These are phyloP conservation scores for Carpinus viminea DNA, from an alignment of 306 rosid genomes.

Conservation along the genomic window DNA sequence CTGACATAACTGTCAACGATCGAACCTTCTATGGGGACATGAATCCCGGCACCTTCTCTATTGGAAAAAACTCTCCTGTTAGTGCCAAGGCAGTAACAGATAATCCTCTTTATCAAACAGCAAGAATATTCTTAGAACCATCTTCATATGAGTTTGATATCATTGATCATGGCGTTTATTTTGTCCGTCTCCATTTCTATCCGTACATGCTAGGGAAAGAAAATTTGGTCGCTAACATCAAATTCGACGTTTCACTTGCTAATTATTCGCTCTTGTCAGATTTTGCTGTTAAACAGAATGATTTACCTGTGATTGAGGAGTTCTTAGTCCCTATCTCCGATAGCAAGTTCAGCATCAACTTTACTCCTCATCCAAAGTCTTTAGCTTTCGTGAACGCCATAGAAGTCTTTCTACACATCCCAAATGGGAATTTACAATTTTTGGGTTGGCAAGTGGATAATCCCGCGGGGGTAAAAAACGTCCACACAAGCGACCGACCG, in stretches of 20 bases:
- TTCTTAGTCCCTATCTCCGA: constrained; percentile 9
- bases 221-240: constrained; percentile 25
- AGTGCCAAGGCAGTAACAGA: not conserved
- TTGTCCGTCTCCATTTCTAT: constrained; percentile 56
- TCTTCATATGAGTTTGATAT: constrained; percentile 23
- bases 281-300: not conserved
- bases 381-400: constrained; percentile 55
- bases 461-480: no score
- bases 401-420: constrained; percentile 39
- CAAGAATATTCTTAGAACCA: constrained; percentile 10
- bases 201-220: constrained; percentile 25
- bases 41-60: not conserved
- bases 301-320: constrained; percentile 28
- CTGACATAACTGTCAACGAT: not conserved
- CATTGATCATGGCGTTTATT: constrained; percentile 9
- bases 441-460: no score
- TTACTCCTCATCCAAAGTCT: constrained; percentile 19
- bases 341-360: constrained; percentile 12
- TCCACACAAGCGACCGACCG: not conserved
- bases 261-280: constrained; percentile 20
- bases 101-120: constrained; percentile 29
- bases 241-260: constrained; percentile 40
- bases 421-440: not conserved
- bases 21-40: constrained; percentile 16
- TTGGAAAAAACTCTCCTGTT: not conserved